Evolutionary conservation across 2,329 filamentous ascomycete species (phyloP), one percentile per base, ranked within the genome.

Genomic region (Ceratocystis variospora): DNA sequence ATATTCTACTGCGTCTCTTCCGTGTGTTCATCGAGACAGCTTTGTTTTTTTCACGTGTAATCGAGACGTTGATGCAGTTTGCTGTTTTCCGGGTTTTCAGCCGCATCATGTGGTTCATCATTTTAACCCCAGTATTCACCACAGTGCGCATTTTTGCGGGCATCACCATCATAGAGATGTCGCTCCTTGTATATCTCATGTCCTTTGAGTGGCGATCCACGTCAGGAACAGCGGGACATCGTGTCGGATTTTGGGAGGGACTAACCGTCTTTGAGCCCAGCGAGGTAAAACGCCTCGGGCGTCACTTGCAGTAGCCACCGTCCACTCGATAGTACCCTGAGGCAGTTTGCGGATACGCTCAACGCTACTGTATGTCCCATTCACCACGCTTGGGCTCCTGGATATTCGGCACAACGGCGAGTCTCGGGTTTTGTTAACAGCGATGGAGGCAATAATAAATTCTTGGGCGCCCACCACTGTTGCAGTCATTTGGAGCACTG

Each of bases 231-330:
- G 76, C 4, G 83, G 82, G 5, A 90, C 87, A 72, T 91, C 88
- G 75, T 89, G 88, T 19, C 83, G 82, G 62, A 91, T 79, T 68
- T 82, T 79, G 1, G 79, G 80, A 1, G 85, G 82, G 62, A 89
- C 78, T 2, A 81, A 83, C 72, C 82, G 71, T 68, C 83, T 85
- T 77, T 91, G 88, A 70, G 87, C 73, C 77, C 79, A 85, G 72
- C 80, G 77, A 0, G 89, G 89, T 66, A 92, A 71, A 33, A 80
- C 74, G 0, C 89, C 89, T 65, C 80, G 79, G 0, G 88, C 88
- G 73, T 92, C 83, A 68, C 85, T 87, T 10, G 85, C 82, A 8
- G 88, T 92, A 7, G 84, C 87, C 87, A 93, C 92, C 67, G 87
- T 77, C 89, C 89, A 94, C 74, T 87, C 85, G 61, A 89, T 79